A percentile compares a stretch with the other conserved stretches of the same genome.
Conservation (phyloP, 352 stramenopile species). For the Pythium plurisporium region DNA sequence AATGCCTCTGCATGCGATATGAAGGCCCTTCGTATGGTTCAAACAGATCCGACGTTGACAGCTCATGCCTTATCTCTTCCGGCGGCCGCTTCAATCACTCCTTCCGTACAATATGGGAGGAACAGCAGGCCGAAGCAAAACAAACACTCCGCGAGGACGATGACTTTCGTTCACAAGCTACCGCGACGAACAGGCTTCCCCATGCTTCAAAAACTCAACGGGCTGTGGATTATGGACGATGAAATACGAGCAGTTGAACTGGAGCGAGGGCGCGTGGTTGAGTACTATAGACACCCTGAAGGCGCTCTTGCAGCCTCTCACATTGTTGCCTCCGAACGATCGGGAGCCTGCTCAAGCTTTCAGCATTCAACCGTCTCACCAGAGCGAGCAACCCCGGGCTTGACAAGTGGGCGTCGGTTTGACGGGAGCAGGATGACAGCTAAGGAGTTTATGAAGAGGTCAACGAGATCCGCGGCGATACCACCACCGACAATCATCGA, state of each 20-base stretch:
- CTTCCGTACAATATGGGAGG: too few species aligned
- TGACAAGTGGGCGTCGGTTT: conserved; percentile 19
- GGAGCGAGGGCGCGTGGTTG: conserved; percentile 37
- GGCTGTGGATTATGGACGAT: conserved; percentile 49
- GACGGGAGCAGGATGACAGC: conserved; percentile 67
- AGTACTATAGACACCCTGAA: too few species aligned
- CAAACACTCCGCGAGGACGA: not conserved
- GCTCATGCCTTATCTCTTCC: not conserved
- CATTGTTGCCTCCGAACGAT: not conserved
- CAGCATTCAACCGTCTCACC: not conserved
- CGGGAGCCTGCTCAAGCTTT: not conserved
- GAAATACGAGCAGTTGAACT: conserved; percentile 46
- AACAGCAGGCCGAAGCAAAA: too few species aligned
- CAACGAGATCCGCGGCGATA: conserved; percentile 38
- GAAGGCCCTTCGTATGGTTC: conserved; percentile 32
- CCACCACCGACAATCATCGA: conserved; percentile 35
- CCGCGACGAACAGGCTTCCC: conserved; percentile 51
- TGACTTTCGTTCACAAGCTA: conserved; percentile 37
- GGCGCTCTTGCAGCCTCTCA: too few species aligned
- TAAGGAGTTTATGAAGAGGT: conserved; percentile 47
- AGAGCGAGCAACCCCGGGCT: not conserved
- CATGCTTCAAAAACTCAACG: conserved; percentile 62
- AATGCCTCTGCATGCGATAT: conserved; percentile 24
- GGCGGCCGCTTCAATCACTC: too few species aligned
- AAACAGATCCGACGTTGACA: conserved; percentile 40